phyloP scores from a whole-genome alignment of 495 filamentous ascomycete genomes.

The Lophiotrema nucula region DNA sequence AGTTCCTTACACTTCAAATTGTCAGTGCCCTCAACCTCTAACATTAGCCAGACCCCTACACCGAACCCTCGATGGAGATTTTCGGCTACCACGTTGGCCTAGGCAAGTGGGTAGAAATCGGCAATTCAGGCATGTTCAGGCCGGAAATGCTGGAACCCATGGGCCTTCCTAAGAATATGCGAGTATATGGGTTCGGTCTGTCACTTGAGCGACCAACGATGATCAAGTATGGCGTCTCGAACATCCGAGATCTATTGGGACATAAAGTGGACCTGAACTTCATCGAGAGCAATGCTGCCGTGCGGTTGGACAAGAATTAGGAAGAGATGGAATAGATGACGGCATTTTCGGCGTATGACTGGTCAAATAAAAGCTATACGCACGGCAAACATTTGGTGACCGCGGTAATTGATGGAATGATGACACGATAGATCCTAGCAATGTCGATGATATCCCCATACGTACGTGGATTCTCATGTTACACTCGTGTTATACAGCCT shows the following conservation, averaged over 20 bases:
- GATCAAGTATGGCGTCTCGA: slow-evolving; percentile 70
- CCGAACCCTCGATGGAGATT: slow-evolving; percentile 97
- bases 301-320: slow-evolving; percentile 44
- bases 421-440: too few relatives aligned
- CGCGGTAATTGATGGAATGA: too few relatives aligned
- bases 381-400: too few relatives aligned
- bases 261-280: slow-evolving; percentile 46
- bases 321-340: too few relatives aligned
- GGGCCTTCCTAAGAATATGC: slow-evolving; percentile 82
- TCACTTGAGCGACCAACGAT: slow-evolving; percentile 93
- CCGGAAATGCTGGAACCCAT: slow-evolving; percentile 93
- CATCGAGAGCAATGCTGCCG: slow-evolving; percentile 43
- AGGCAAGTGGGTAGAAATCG: slow-evolving; percentile 91
- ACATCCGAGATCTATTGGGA: slow-evolving; percentile 46
- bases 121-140: slow-evolving; percentile 97
- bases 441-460: too few relatives aligned
- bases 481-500: too few relatives aligned
- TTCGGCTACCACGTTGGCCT: slow-evolving; percentile 90
- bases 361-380: too few relatives aligned
- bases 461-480: too few relatives aligned
- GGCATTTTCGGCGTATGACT: too few relatives aligned
- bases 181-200: slow-evolving; percentile 88
- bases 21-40: too few relatives aligned
- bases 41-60: too few relatives aligned
- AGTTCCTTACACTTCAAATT: too few relatives aligned